Conservation (phyloP, 1,139 yeast genomes). For the Suzukiozyma palmioleophila region DNA sequence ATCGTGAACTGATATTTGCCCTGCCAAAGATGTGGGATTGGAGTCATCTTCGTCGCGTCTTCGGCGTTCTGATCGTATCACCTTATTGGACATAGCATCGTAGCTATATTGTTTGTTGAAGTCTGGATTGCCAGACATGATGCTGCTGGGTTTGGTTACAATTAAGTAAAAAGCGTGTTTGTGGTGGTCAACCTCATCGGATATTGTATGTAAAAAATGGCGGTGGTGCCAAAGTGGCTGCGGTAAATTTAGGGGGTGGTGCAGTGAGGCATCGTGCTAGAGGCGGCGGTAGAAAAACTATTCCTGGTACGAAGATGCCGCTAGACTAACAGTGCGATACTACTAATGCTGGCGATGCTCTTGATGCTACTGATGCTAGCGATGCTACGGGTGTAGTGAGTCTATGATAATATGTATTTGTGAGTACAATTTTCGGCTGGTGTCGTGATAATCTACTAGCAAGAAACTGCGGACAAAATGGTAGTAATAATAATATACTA, state of each 20-base stretch:
- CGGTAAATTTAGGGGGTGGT: no score
- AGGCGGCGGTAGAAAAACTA: no score
- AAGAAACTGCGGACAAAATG: neutral
- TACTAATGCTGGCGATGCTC: no score
- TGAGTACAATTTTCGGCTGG: neutral
- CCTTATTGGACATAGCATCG: slow-evolving; percentile 72
- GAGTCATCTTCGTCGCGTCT: slow-evolving; percentile 49
- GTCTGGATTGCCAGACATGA: slow-evolving; percentile 6
- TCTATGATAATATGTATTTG: no score
- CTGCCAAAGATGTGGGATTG: slow-evolving; percentile 68
- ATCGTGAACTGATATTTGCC: slow-evolving; percentile 58
- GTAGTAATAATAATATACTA: neutral
- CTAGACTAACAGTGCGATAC: no score
- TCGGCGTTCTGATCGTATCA: slow-evolving; percentile 49
- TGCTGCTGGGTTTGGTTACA: neutral
- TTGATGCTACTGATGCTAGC: no score
- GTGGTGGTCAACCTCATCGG: neutral
- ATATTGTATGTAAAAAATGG: neutral
- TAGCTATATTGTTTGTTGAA: slow-evolving; percentile 22
- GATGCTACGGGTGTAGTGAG: no score
- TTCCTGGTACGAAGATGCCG: no score
- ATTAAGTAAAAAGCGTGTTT: neutral
- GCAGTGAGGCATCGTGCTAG: no score
- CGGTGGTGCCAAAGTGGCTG: neutral
- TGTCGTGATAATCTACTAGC: neutral